Conservation (phyloP, 2,329 filamentous ascomycete genomes). For the Nigrospora oryzae region DNA sequence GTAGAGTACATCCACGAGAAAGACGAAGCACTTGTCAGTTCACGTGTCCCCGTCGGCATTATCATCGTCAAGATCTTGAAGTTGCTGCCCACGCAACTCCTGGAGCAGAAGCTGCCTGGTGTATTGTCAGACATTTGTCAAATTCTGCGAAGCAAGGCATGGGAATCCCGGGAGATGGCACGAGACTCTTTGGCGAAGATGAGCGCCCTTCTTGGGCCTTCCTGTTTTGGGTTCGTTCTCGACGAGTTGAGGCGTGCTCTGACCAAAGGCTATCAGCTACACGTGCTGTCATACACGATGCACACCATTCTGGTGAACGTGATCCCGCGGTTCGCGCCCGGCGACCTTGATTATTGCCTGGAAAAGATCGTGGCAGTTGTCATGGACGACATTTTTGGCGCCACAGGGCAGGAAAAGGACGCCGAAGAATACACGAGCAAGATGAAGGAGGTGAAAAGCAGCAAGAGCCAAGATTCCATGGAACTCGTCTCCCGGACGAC, state of each 20-base stretch:
- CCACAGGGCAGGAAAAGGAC: conserved; percentile 90
- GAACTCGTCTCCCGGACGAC: conserved; percentile 80
- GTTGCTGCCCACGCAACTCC: conserved; percentile 64
- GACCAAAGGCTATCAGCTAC: conserved; percentile 80
- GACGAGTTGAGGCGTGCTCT: conserved; percentile 82
- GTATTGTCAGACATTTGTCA: conserved; percentile 89
- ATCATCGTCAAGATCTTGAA: conserved; percentile 83
- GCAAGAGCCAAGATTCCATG: conserved; percentile 97
- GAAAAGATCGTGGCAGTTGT: conserved; percentile 71
- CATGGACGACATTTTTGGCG: conserved; percentile 96
- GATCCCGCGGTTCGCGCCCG: conserved; percentile 64
- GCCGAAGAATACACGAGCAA: conserved; percentile 90
- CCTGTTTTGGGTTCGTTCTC: conserved; percentile 85
- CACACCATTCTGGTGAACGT: conserved; percentile 80
- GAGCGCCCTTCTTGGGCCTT: conserved; percentile 67
- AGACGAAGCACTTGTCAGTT: conserved; percentile 87
- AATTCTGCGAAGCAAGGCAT: conserved; percentile 80
- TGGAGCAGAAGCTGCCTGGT: conserved; percentile 67
- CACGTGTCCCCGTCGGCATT: conserved; percentile 82
- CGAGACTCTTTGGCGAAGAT: conserved; percentile 83
- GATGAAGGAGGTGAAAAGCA: conserved; percentile 97
- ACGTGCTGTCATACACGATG: conserved; percentile 90
- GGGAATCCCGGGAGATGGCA: conserved; percentile 85
- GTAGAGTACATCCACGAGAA: conserved; percentile 87
- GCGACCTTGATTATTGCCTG: conserved; percentile 85